These are phyloP conservation scores for Leptographium radiaticola DNA, from an alignment of 2,329 filamentous ascomycete species.

Conservation along the genomic window DNA sequence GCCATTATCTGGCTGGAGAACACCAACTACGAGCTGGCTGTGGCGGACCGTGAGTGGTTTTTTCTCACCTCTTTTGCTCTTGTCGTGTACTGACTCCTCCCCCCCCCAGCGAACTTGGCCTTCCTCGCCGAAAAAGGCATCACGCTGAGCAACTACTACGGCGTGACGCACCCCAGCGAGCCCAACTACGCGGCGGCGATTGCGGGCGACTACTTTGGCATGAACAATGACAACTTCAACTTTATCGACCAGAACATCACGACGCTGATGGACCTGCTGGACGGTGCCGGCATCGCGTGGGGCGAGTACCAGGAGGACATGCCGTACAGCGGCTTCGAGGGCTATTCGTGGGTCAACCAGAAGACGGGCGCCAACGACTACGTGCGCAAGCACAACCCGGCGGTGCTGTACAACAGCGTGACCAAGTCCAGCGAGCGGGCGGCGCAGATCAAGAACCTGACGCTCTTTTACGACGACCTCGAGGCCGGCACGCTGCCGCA, in stretches of 20 bases:
- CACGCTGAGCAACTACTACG: slow-evolving; percentile 44
- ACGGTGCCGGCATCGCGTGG: slow-evolving; percentile 52
- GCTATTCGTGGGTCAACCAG: slow-evolving; percentile 49
- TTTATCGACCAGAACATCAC: slow-evolving; percentile 47
- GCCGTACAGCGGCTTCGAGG: slow-evolving; percentile 63
- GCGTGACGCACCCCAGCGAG: slow-evolving; percentile 58
- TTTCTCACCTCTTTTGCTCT: neutral
- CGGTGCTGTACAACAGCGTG: slow-evolving; percentile 53
- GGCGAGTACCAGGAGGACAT: slow-evolving; percentile 65
- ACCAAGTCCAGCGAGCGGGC: slow-evolving; percentile 46
- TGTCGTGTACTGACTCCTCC: neutral
- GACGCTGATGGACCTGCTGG: slow-evolving; percentile 55
- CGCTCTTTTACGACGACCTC: slow-evolving; percentile 55
- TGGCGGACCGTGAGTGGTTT: slow-evolving; percentile 42
- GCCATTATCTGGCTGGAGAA: slow-evolving; percentile 70
- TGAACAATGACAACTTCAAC: slow-evolving; percentile 54
- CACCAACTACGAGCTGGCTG: slow-evolving; percentile 52
- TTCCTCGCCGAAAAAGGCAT: slow-evolving; percentile 50
- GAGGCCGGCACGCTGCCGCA: slow-evolving; percentile 52
- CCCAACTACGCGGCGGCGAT: slow-evolving; percentile 62
- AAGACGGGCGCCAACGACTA: slow-evolving; percentile 58
- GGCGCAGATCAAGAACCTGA: slow-evolving; percentile 61
- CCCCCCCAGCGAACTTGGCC: slow-evolving; percentile 30
- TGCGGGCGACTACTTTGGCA: slow-evolving; percentile 61
- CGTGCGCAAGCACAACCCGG: slow-evolving; percentile 68